Conservation (phyloP, 805 yeast genomes). For the Barnettozyma siamensis region DNA sequence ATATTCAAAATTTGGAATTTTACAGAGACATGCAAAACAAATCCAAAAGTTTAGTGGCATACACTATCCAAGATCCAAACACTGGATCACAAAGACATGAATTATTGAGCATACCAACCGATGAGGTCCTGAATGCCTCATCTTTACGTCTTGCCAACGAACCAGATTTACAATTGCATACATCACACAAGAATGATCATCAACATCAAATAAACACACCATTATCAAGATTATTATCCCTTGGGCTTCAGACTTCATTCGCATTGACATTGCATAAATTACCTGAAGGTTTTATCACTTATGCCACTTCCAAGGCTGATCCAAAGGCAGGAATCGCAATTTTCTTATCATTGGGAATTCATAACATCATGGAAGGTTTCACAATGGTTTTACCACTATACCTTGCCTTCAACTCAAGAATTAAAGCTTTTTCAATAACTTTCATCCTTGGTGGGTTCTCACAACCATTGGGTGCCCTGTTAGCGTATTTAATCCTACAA, state of each 20-base stretch:
- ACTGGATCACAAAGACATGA: not conserved
- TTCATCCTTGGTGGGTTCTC: conserved; percentile 74
- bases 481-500: conserved; percentile 52
- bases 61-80: conserved; percentile 9
- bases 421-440: conserved; percentile 58
- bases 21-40: conserved; percentile 15
- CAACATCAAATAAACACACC: conserved; percentile 81
- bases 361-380: conserved; percentile 91
- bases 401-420: conserved; percentile 59
- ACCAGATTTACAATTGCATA: conserved; percentile 25
- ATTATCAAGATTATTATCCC: conserved; percentile 68
- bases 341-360: conserved; percentile 79
- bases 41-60: conserved; percentile 20
- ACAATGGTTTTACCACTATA: conserved; percentile 88
- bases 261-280: conserved; percentile 87
- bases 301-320: conserved; percentile 65
- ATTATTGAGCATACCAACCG: not conserved
- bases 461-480: conserved; percentile 83
- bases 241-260: conserved; percentile 84
- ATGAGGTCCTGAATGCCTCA: not conserved
- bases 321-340: conserved; percentile 71
- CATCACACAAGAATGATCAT: conserved; percentile 41
- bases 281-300: conserved; percentile 93
- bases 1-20: conserved; percentile 22
- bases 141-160: conserved; percentile 16